These are phyloP conservation scores for Annona squamosa DNA, from an alignment of 164 flowering plant species.

Conservation along the genomic window DNA sequence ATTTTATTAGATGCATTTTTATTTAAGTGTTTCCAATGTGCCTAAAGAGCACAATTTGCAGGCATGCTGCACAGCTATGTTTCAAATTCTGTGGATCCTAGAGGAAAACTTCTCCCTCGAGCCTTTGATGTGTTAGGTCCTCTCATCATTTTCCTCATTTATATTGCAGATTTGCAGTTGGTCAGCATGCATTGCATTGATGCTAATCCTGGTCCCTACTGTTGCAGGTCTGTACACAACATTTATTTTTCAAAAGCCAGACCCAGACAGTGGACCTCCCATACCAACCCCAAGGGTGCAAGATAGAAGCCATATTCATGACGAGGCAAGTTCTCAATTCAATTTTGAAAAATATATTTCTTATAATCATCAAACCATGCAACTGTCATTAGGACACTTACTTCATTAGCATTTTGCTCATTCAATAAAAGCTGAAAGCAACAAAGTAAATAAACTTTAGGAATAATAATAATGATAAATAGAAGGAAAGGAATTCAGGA, in stretches of 20 bases:
- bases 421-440: too few relatives aligned
- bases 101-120: slow-evolving; percentile 86
- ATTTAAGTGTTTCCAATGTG: slow-evolving; percentile 1
- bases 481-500: too few relatives aligned
- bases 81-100: slow-evolving; percentile 65
- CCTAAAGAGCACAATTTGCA: slow-evolving; percentile 62
- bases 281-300: slow-evolving; percentile 52
- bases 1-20: neutral
- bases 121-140: slow-evolving; percentile 79
- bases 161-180: neutral
- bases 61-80: slow-evolving; percentile 57
- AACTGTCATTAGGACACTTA: too few relatives aligned
- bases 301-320: slow-evolving; percentile 34
- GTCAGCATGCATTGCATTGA: neutral
- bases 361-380: too few relatives aligned
- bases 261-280: slow-evolving; percentile 75
- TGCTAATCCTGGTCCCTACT: slow-evolving; percentile 3
- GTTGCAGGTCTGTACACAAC: slow-evolving; percentile 79
- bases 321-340: slow-evolving; percentile 6
- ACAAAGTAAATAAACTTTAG: too few relatives aligned
- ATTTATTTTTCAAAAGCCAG: slow-evolving; percentile 87
- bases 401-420: too few relatives aligned
- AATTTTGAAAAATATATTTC: neutral
- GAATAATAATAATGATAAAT: too few relatives aligned
- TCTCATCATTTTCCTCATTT: neutral